Base-by-base conservation (phyloP, 2,329 filamentous ascomycete species). In the Alternaria triticimaculans region DNA sequence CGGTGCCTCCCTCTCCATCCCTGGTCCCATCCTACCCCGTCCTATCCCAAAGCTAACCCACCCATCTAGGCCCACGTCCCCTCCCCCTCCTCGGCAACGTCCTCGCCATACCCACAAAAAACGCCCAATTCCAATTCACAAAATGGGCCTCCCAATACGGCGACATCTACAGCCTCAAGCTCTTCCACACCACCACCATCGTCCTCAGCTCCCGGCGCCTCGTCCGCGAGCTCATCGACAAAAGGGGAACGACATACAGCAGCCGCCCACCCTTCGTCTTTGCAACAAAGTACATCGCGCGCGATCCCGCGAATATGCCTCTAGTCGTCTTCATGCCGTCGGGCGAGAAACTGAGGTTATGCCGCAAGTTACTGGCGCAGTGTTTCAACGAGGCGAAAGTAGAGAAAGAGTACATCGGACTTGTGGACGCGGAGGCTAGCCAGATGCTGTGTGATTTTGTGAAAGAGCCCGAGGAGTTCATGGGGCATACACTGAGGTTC, bases 391-490 rank as follows among this genome's bases (percentile, higher is more conserved):
- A 85, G 67, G 75, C 73, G 7, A 78, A 81, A 61, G 76, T 82
- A 15, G 81, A 85, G 23, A 81, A 80, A 46, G 60, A 82, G 9
- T 81, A 87, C 63, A 58, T 82, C 4, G 63, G 69, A 0, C 54
- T 86, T 0, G 76, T 82, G 41, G 77, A 87, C 53, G 85, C 85
- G 0, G 86, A 87, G 67, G 81, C 81, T 0, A 73, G 74, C 2
- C 84, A 87, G 71, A 81, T 87, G 77, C 59, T 86, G 6, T 67
- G 74, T 7, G 85, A 87, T 65, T 82, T 82, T 62, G 59, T 82
- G 14, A 43, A 76, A 0, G 60, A 73, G 1, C 84, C 84, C 0
- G 75, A 80, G 21, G 64, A 82, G 15, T 78, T 82, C 41, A 85
- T 85, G 82, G 59, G 77, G 28, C 83, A 86, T 66, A 80, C 84